Base-by-base conservation (phyloP, 2,329 filamentous ascomycete genomes). In the Paracoccidioides lutzii region DNA sequence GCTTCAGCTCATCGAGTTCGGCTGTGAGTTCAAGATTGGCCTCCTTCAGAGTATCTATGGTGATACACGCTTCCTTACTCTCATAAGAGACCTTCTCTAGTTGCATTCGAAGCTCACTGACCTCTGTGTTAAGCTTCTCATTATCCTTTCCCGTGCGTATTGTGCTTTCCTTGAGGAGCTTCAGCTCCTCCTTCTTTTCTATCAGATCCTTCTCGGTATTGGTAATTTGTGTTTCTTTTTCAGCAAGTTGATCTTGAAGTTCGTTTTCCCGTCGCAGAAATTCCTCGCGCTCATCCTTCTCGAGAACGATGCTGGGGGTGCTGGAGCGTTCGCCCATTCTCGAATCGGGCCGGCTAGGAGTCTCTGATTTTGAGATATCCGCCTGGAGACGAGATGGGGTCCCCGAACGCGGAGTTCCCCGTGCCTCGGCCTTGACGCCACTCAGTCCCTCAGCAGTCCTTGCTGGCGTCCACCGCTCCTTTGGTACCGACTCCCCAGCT, bases 201-300 rank as follows among this genome's bases (percentile, higher is more conserved):
- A 82, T 82, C 44, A 96, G 76, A 58, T 81, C 82, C 71, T 93
- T 87, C 70, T 97, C 91, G 0, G 85, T 82, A 33, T 84, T 79
- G 6, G 84, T 83, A 44, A 94, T 84, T 61, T 86, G 83, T 2
- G 86, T 84, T 71, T 98, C 93, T 72, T 85, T 93, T 72, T 98
- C 93, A 1, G 93, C 85, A 54, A 98, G 80, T 74, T 97, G 91
- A 68, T 98, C 93, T 69, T 97, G 93, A 44, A 98, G 80, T 69
- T 98, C 93, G 65, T 98, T 98, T 70, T 98, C 93, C 55, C 93
- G 83, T 64, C 89, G 82, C 61, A 98, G 72, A 66, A 97, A 98
- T 69, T 98, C 93, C 65, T 98, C 93, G 58, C 90, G 85, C 73
- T 98, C 93, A 63, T 98, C 93, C 73, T 95, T 96, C 55, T 98